A percentile compares a stretch with the other conserved stretches of the same genome.
phyloP scores from a whole-genome alignment of 1,284 basidiomycete genomes.

The Heterobasidion annosum region DNA sequence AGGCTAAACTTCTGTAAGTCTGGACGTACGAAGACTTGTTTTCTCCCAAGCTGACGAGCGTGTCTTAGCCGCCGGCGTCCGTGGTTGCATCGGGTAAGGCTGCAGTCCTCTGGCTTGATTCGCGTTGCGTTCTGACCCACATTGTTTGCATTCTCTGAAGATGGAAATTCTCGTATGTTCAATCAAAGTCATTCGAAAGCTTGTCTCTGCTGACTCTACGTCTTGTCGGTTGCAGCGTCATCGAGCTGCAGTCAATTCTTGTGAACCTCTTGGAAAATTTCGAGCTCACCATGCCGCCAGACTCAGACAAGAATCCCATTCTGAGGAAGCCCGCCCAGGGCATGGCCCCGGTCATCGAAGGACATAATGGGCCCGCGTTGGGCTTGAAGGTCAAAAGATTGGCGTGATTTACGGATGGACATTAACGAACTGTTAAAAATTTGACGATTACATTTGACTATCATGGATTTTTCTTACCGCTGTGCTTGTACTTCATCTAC shows the following conservation, averaged over 20 bases:
- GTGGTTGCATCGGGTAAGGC: conserved; percentile 17
- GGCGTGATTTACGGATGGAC: background rate
- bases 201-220: too few species aligned
- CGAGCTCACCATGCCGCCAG: conserved; percentile 8
- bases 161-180: conserved; percentile 24
- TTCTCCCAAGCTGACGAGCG: background rate
- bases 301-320: background rate
- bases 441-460: too few species aligned
- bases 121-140: background rate
- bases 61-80: conserved; percentile 14
- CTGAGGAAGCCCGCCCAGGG: background rate
- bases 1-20: conserved; percentile 15
- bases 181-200: background rate
- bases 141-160: conserved; percentile 1
- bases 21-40: background rate
- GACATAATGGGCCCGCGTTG: background rate
- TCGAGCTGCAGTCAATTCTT: conserved; percentile 16
- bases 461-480: too few species aligned
- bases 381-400: conserved; percentile 2
- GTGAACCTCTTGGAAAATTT: conserved; percentile 15
- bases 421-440: too few species aligned
- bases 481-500: too few species aligned
- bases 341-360: conserved; percentile 2
- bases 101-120: too few species aligned
- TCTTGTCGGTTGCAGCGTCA: conserved; percentile 10